Percentiles rank a stretch among this genome's conserved stretches.
phyloP scores from a whole-genome alignment of 345 rosid species.

The Acer saccharum region DNA sequence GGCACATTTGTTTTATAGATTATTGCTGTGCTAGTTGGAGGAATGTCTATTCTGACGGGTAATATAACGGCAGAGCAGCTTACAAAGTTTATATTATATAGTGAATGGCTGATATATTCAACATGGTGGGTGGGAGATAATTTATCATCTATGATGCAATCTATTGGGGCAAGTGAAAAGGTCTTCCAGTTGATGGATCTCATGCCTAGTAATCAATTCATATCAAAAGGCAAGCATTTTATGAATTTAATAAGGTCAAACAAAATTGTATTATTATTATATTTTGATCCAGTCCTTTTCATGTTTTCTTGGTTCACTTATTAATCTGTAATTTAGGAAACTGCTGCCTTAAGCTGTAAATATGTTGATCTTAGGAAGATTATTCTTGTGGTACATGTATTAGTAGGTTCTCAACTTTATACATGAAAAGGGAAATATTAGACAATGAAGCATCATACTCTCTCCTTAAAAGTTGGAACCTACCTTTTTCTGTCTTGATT shows the following conservation, averaged over 20 bases:
- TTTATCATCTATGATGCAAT: constrained; percentile 88
- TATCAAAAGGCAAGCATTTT: constrained; percentile 67
- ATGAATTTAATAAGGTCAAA: constrained; percentile 5
- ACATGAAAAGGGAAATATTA: neutral
- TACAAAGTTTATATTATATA: constrained; percentile 88
- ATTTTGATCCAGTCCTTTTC: constrained; percentile 7
- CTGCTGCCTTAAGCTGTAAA: constrained; percentile 15
- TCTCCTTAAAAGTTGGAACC: neutral
- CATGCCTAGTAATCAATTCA: constrained; percentile 74
- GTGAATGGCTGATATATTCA: constrained; percentile 96
- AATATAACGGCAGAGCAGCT: constrained; percentile 90
- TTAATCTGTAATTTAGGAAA: neutral
- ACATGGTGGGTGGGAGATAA: constrained; percentile 99
- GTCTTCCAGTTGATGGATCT: constrained; percentile 99
- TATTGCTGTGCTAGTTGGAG: constrained; percentile 89
- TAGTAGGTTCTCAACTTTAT: neutral
- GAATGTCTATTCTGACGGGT: constrained; percentile 83
- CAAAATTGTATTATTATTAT: constrained; percentile 2
- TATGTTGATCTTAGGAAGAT: neutral
- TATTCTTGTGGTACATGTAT: neutral
- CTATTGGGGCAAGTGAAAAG: constrained; percentile 98
- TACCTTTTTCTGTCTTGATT: neutral
- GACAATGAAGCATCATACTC: constrained; percentile 5
- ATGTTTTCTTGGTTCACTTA: neutral
- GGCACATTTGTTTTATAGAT: constrained; percentile 44